Percentiles rank a stretch among this genome's conserved stretches.
These are phyloP conservation scores for Cercophora samala DNA, from an alignment of 495 filamentous ascomycete genomes.

Conservation along the genomic window DNA sequence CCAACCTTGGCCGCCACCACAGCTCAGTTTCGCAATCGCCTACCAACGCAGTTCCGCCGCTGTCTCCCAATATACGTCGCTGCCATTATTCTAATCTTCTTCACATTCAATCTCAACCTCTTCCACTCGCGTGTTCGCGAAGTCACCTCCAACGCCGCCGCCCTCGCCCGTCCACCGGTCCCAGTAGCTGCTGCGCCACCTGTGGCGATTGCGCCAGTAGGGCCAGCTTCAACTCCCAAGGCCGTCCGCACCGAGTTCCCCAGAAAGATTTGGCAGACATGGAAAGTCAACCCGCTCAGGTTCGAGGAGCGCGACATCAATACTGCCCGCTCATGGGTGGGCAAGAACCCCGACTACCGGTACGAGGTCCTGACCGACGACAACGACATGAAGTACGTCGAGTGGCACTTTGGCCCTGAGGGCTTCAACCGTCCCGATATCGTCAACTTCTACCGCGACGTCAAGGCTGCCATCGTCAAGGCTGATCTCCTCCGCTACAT, in stretches of 20 bases:
- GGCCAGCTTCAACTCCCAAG: constrained; percentile 9
- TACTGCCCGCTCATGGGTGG: constrained; percentile 54
- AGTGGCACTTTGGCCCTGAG: constrained; percentile 54
- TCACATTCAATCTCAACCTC: constrained; percentile 44
- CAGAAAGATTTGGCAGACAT: constrained; percentile 61
- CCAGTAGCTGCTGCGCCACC: not conserved
- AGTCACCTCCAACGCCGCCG: not conserved
- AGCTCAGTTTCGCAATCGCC: constrained; percentile 38
- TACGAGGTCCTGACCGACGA: constrained; percentile 65
- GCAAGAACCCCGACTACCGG: constrained; percentile 55
- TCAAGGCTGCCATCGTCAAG: constrained; percentile 59
- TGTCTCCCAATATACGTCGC: constrained; percentile 34
- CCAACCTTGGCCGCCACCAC: constrained; percentile 36
- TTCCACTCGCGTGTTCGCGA: constrained; percentile 29
- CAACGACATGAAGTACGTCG: constrained; percentile 58
- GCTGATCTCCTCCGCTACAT: constrained; percentile 60
- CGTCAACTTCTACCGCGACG: constrained; percentile 52
- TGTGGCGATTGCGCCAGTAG: not conserved
- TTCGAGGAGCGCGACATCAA: constrained; percentile 55
- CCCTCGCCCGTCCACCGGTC: constrained; percentile 5
- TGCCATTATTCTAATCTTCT: constrained; percentile 37
- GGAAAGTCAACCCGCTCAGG: constrained; percentile 58
- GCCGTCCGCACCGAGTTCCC: constrained; percentile 30
- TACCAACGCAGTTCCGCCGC: constrained; percentile 38
- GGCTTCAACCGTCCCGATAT: constrained; percentile 61